Evolutionary conservation across 129 eudicot species (phyloP), one percentile per base, ranked within the genome.

Genomic region (Mikania micrantha): DNA sequence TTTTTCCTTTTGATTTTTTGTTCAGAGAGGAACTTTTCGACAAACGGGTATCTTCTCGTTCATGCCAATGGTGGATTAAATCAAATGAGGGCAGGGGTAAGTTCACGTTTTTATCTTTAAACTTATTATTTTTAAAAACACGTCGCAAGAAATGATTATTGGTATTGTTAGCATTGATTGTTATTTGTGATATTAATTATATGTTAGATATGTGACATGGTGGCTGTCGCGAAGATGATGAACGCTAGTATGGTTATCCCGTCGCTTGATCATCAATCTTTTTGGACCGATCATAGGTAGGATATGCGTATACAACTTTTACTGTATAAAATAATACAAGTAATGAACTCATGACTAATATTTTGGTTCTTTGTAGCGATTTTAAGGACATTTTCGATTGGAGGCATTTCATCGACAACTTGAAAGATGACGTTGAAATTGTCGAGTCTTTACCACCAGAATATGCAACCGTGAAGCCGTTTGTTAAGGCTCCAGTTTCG

Each of bases 51-150:
- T 63, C 72, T 92, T 35, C 64, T 85, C 53, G 87, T 86, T 69
- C 98, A 86, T 67, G 98, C 98, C 61, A 92, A 92, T 47, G 98
- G 98, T 9, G 98, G 98, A 66, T 71, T 92, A 75, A 92, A 92
- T 81, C 98, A 92, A 72, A 92, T 92, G 98, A 84, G 96, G 81
- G 88, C 91, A 22, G 98, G 98, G 54, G 98, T 92, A 60, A 80
- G 96, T 72, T 70, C 27, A 8, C 47, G 32, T 22, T 39, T 15
- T 60, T 7, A 5, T 59, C 39, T 5, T 27, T 0, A 25, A 42
- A 41, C 29, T 29, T 64, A 16, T 6, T 15, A 42, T 47, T 9
- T 45, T 32, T 74, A 9, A 41, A 15, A 56, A 63, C 29, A 11
- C 38, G 34, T 20, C 5, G 24, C 21, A 17, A 11, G 8, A 29